Percentiles rank a stretch among this genome's conserved stretches.
phyloP scores from a whole-genome alignment of 2,329 filamentous ascomycete genomes.

The Fusarium dlaminii region DNA sequence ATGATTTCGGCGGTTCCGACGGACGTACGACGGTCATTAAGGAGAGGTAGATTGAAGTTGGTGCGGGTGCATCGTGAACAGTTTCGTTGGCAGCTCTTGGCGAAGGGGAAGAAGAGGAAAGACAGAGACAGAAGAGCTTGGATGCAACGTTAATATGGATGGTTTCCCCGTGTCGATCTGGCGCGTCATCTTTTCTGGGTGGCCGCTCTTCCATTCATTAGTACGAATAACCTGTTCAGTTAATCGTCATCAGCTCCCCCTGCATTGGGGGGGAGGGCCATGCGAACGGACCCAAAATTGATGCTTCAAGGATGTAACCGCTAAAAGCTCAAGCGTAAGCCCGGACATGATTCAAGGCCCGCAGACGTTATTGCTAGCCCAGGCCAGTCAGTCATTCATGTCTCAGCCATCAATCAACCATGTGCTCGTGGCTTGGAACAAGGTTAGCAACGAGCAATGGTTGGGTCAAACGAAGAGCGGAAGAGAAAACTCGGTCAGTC shows the following conservation, averaged over 20 bases:
- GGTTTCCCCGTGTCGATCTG: not conserved
- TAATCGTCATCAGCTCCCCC: constrained; percentile 7
- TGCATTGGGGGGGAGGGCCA: not conserved
- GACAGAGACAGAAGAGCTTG: not conserved
- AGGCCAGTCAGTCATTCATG: not conserved
- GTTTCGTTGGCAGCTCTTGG: not conserved
- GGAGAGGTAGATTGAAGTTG: not conserved
- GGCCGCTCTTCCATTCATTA: not conserved
- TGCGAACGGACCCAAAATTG: not conserved
- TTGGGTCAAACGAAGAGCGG: not conserved
- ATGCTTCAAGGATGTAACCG: constrained; percentile 3
- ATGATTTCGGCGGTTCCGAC: constrained; percentile 15
- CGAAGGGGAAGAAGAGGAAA: not conserved
- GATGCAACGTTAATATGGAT: not conserved
- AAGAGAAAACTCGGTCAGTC: not conserved
- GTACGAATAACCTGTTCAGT: not conserved
- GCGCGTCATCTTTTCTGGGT: not conserved
- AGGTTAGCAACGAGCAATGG: not conserved
- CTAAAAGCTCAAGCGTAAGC: not conserved
- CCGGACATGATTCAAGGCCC: constrained; percentile 1
- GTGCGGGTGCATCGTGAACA: not conserved
- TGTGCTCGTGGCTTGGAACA: not conserved
- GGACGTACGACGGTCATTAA: constrained; percentile 19
- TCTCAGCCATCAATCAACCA: not conserved
- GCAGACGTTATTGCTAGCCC: not conserved